Evolutionary conservation across 805 yeast species (phyloP).

Genomic region (Kazachstania viticola): DNA sequence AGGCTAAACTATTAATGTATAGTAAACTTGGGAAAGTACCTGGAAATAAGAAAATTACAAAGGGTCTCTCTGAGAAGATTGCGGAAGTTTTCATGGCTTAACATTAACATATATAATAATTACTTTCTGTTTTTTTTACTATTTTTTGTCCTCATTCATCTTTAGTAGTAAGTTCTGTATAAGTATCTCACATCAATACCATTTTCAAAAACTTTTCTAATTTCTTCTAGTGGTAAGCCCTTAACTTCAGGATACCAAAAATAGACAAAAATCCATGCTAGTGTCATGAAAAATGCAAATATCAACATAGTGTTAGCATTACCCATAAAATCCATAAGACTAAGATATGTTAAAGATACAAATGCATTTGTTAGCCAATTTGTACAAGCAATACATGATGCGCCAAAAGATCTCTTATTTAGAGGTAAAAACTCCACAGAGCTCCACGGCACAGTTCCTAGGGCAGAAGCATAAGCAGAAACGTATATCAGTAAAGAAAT

Average conservation of each 20-base stretch:
- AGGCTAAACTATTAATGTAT: slow-evolving; percentile 19
- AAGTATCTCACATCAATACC: slow-evolving; percentile 31
- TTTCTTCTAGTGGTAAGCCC: slow-evolving; percentile 34
- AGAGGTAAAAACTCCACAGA: slow-evolving; percentile 35
- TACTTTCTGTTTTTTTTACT: too few relatives aligned
- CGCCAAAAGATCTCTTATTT: slow-evolving; percentile 32
- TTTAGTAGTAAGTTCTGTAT: slow-evolving; percentile 22
- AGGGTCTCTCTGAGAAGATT: slow-evolving; percentile 24
- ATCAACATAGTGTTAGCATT: slow-evolving; percentile 26
- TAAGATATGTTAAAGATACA: slow-evolving; percentile 28
- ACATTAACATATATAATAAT: background rate
- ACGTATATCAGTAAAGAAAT: slow-evolving; percentile 28
- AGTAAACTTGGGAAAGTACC: slow-evolving; percentile 21
- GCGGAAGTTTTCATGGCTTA: slow-evolving; percentile 13
- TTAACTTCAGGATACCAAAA: slow-evolving; percentile 35
- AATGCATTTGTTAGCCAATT: slow-evolving; percentile 33
- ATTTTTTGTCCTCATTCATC: too few relatives aligned
- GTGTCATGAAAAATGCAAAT: slow-evolving; percentile 25
- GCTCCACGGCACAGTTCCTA: slow-evolving; percentile 37
- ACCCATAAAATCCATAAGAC: slow-evolving; percentile 23
- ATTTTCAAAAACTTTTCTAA: slow-evolving; percentile 29
- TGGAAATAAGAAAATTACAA: slow-evolving; percentile 25
- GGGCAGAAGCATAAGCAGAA: slow-evolving; percentile 32
- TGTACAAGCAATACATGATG: slow-evolving; percentile 31
- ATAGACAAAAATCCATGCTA: slow-evolving; percentile 32